These are phyloP conservation scores for Kazachstania viticola DNA, from an alignment of 805 yeast species.

Conservation along the genomic window DNA sequence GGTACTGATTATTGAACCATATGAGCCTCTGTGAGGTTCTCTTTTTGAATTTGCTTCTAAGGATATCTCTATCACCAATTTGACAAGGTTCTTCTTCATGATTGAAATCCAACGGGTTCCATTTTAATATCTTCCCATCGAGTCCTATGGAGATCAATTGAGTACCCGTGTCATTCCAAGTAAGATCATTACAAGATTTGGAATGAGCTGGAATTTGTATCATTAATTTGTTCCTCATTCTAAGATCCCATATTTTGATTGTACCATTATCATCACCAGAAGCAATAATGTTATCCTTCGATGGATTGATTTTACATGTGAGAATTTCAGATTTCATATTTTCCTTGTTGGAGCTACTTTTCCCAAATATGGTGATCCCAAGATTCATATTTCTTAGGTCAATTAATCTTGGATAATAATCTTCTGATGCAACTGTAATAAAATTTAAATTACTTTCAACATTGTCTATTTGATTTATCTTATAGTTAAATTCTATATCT, in stretches of 20 bases:
- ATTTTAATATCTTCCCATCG: slow-evolving; percentile 70
- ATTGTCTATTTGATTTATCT: slow-evolving; percentile 54
- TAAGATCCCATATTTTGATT: slow-evolving; percentile 74
- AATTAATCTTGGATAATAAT: slow-evolving; percentile 52
- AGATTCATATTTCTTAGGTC: slow-evolving; percentile 67
- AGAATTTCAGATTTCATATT: slow-evolving; percentile 24
- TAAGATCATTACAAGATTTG: slow-evolving; percentile 66
- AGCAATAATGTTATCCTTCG: slow-evolving; percentile 46
- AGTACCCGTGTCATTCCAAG: slow-evolving; percentile 61
- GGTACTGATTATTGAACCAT: slow-evolving; percentile 10
- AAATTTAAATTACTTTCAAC: slow-evolving; percentile 26
- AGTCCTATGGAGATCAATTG: slow-evolving; percentile 56
- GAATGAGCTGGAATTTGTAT: slow-evolving; percentile 45
- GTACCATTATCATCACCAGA: slow-evolving; percentile 78
- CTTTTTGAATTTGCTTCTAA: slow-evolving; percentile 14
- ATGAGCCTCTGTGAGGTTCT: slow-evolving; percentile 17
- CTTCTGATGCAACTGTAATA: slow-evolving; percentile 68
- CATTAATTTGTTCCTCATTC: slow-evolving; percentile 27
- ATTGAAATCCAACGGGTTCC: slow-evolving; percentile 33
- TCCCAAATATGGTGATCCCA: slow-evolving; percentile 56
- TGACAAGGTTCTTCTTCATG: slow-evolving; percentile 2
- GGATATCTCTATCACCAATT: slow-evolving; percentile 16
- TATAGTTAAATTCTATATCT: slow-evolving; percentile 46
- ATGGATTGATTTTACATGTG: slow-evolving; percentile 67
- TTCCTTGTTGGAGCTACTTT: slow-evolving; percentile 42